phyloP scores from a whole-genome alignment of 345 rosid genomes.

The Populus simonii region DNA sequence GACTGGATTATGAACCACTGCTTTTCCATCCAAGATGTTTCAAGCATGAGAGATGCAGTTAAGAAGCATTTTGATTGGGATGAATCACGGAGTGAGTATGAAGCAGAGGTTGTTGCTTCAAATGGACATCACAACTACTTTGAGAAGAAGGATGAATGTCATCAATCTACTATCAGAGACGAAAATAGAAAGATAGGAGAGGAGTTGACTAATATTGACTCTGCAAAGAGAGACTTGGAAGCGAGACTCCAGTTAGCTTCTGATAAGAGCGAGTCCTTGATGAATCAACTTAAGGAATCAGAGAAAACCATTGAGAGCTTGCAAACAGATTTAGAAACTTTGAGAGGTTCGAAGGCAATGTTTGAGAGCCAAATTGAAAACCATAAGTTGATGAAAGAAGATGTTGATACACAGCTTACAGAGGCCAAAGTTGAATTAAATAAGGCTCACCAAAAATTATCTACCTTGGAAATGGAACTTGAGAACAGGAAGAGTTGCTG shows the following conservation, averaged over 20 bases:
- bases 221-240: constrained; percentile 32
- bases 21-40: constrained; percentile 89
- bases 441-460: constrained; percentile 34
- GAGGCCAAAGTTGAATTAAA: constrained; percentile 33
- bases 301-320: constrained; percentile 31
- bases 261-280: constrained; percentile 22
- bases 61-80: constrained; percentile 69
- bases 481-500: constrained; percentile 41
- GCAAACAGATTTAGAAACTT: constrained; percentile 38
- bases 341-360: constrained; percentile 29
- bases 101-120: constrained; percentile 39
- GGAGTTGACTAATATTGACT: constrained; percentile 21
- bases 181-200: constrained; percentile 33
- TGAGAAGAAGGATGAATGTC: constrained; percentile 30
- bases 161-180: constrained; percentile 23
- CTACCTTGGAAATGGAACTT: constrained; percentile 42
- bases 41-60: constrained; percentile 75
- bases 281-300: constrained; percentile 41
- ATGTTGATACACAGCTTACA: constrained; percentile 33
- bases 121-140: constrained; percentile 10
- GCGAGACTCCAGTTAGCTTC: constrained; percentile 28
- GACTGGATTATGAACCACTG: constrained; percentile 89
- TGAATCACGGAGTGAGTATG: constrained; percentile 59
- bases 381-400: constrained; percentile 33
- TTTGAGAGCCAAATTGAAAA: constrained; percentile 42